Conservation (phyloP, 495 filamentous ascomycete genomes). For the Neurospora terricola region DNA sequence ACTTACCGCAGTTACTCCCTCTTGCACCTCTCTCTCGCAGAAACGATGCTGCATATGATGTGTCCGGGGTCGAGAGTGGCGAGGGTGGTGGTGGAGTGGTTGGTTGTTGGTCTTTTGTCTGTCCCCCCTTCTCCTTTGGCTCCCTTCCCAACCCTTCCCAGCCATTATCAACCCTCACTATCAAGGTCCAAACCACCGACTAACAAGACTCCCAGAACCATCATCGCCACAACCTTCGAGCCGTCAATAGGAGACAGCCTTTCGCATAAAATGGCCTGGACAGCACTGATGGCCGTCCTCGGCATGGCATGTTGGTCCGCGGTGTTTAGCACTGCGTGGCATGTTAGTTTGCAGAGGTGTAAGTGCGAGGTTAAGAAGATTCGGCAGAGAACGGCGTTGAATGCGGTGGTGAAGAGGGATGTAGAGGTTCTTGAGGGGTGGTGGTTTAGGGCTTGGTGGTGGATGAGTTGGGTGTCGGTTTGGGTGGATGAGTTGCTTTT, state of each 20-base stretch:
- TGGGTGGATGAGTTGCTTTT: neutral
- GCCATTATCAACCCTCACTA: neutral
- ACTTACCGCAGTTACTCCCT: neutral
- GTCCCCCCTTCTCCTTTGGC: neutral
- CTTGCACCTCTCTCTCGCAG: neutral
- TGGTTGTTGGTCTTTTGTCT: neutral
- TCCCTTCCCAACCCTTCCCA: neutral
- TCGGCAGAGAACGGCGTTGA: neutral
- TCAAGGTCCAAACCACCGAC: neutral
- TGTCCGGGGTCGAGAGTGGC: neutral
- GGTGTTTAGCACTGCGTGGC: neutral
- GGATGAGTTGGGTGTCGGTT: neutral
- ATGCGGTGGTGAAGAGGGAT: neutral
- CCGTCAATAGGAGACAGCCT: neutral
- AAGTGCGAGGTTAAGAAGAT: neutral
- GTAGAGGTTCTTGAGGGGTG: neutral
- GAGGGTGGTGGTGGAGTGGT: neutral
- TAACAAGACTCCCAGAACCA: neutral
- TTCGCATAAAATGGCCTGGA: neutral
- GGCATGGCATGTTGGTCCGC: neutral
- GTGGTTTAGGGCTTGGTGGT: neutral
- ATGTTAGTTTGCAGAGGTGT: neutral
- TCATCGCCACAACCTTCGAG: neutral
- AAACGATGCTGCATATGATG: neutral
- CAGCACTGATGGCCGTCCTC: neutral